Evolutionary conservation across 179 eudicot genomes (phyloP).

Genomic region (Amaranthus tricolor): DNA sequence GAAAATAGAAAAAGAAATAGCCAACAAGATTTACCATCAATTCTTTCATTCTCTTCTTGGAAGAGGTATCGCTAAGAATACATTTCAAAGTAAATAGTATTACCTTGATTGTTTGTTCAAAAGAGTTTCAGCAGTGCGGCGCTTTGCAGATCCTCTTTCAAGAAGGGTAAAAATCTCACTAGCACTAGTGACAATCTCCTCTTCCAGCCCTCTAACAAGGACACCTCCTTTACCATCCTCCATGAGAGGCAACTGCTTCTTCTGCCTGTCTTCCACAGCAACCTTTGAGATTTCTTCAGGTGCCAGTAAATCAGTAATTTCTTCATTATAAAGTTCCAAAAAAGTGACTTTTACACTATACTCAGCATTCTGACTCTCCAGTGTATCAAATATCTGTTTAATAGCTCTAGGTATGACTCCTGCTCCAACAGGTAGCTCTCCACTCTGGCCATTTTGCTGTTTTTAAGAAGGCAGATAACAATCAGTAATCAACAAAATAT

Average conservation of each 20-base stretch:
- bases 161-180: slow-evolving; percentile 89
- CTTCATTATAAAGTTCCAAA: slow-evolving; percentile 91
- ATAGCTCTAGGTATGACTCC: slow-evolving; percentile 97
- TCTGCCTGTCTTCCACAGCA: slow-evolving; percentile 79
- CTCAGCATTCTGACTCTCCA: slow-evolving; percentile 94
- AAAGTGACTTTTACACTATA: slow-evolving; percentile 98
- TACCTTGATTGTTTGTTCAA: slow-evolving; percentile 96
- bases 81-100: not conserved
- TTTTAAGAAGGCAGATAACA: not conserved
- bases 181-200: slow-evolving; percentile 93
- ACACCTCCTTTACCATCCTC: slow-evolving; percentile 99
- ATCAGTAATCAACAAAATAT: not conserved
- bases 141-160: slow-evolving; percentile 96
- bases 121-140: slow-evolving; percentile 97
- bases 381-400: slow-evolving; percentile 87
- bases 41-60: not conserved
- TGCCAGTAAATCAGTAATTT: slow-evolving; percentile 92
- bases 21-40: not conserved
- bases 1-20: slow-evolving; percentile 18
- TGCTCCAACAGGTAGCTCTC: slow-evolving; percentile 82
- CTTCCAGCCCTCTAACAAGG: slow-evolving; percentile 92
- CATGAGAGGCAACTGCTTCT: slow-evolving; percentile 89
- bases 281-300: slow-evolving; percentile 82
- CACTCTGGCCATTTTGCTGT: slow-evolving; percentile 68
- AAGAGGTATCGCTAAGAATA: not conserved